Conservation (phyloP, 2,329 filamentous ascomycete genomes). For the Calonectria henricotiae region DNA sequence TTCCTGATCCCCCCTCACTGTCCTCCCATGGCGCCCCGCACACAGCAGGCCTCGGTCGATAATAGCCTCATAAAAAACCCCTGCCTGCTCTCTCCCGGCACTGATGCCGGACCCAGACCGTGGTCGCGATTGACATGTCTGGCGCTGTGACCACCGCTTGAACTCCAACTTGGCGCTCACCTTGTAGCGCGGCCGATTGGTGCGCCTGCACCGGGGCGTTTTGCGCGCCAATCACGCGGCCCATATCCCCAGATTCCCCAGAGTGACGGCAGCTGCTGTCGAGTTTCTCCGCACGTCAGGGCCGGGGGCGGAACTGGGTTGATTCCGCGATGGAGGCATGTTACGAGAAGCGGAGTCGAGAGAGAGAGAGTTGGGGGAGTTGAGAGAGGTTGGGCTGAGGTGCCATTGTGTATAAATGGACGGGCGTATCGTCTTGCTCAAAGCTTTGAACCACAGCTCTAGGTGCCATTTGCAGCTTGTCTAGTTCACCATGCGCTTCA, state of each 20-base stretch:
- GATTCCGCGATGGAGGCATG: conserved; percentile 35
- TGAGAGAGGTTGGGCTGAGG: neutral
- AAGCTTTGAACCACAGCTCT: conserved; percentile 18
- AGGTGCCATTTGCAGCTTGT: neutral
- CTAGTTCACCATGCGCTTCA: conserved; percentile 32
- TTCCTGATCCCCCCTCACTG: conserved; percentile 2
- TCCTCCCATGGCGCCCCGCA: conserved; percentile 38
- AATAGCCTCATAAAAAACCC: conserved; percentile 23
- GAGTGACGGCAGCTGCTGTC: conserved; percentile 16
- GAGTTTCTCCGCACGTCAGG: conserved; percentile 36
- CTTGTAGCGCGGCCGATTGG: conserved; percentile 32
- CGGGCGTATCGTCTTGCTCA: neutral
- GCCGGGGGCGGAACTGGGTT: conserved; percentile 5
- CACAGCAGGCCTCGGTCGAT: conserved; percentile 27
- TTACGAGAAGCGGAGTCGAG: conserved; percentile 27
- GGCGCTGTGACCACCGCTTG: conserved; percentile 26
- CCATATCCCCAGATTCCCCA: conserved; percentile 33
- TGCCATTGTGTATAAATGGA: conserved; percentile 31
- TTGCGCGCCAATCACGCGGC: conserved; percentile 37
- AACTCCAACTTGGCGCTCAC: conserved; percentile 25
- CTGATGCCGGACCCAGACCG: conserved; percentile 9
- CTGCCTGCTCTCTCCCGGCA: conserved; percentile 16
- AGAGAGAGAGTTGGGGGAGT: conserved; percentile 3
- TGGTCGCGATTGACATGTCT: conserved; percentile 22
- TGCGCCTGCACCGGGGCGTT: conserved; percentile 32